phyloP scores from a whole-genome alignment of 2,329 filamentous ascomycete species.

The Calonectria leucothoes region DNA sequence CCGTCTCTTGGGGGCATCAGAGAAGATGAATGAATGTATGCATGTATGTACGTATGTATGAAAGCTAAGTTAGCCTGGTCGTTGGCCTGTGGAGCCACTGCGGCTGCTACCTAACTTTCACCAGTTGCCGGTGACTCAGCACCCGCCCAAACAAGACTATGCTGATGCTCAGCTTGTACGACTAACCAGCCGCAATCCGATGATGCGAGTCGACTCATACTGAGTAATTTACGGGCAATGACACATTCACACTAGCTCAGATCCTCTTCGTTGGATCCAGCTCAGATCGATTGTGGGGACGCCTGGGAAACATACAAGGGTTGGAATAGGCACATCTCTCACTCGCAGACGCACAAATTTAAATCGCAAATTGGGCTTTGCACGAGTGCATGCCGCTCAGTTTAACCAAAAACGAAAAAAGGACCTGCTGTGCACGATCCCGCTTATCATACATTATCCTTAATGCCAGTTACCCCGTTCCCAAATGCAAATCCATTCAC shows the following conservation, averaged over 20 bases:
- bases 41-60: too few species aligned
- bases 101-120: not conserved
- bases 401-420: conserved; percentile 25
- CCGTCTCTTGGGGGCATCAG: not conserved
- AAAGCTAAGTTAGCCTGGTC: conserved; percentile 6
- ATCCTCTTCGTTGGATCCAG: not conserved
- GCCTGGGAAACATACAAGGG: not conserved
- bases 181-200: not conserved
- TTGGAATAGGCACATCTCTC: not conserved
- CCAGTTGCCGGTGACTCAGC: conserved; percentile 40
- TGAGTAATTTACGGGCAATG: not conserved
- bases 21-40: not conserved
- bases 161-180: not conserved
- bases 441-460: conserved; percentile 43
- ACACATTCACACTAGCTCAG: not conserved
- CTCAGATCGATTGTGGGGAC: not conserved
- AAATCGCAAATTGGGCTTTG: conserved; percentile 7
- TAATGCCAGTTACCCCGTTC: conserved; percentile 35
- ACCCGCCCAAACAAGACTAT: not conserved
- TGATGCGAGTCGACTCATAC: not conserved
- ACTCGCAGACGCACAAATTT: not conserved
- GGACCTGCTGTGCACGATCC: conserved; percentile 29
- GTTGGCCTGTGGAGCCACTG: conserved; percentile 5
- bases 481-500: conserved; percentile 32
- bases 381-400: conserved; percentile 9